These are phyloP conservation scores for Cordyceps javanica DNA, from an alignment of 2,329 filamentous ascomycete genomes.

Conservation along the genomic window DNA sequence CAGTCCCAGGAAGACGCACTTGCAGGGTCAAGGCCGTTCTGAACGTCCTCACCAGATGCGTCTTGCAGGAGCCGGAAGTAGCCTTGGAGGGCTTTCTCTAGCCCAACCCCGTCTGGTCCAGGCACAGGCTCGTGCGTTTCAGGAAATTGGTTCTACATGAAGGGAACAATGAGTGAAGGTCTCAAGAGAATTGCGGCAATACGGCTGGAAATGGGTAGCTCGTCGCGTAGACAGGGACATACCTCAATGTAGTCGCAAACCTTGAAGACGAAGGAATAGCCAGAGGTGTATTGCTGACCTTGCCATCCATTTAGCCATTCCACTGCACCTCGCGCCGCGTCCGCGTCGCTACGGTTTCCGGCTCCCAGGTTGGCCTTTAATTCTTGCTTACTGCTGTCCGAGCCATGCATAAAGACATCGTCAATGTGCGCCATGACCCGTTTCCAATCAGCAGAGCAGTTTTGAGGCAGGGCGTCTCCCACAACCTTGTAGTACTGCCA, in stretches of 20 bases:
- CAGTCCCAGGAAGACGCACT: too few relatives aligned
- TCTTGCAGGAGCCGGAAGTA: background rate
- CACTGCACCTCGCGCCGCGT: conserved; percentile 32
- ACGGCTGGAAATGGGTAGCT: background rate
- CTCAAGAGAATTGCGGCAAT: background rate
- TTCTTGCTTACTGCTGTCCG: conserved; percentile 26
- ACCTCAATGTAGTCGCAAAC: conserved; percentile 30
- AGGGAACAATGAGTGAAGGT: background rate
- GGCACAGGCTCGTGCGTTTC: background rate
- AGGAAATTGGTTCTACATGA: background rate
- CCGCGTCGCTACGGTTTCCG: conserved; percentile 36
- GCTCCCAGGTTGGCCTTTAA: conserved; percentile 38
- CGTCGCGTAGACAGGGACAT: background rate
- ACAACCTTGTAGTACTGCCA: conserved; percentile 50
- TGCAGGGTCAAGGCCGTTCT: background rate
- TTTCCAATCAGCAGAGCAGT: conserved; percentile 58
- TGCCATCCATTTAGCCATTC: conserved; percentile 28
- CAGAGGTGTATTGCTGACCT: conserved; percentile 25
- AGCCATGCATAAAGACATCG: conserved; percentile 36
- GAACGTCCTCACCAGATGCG: too few relatives aligned
- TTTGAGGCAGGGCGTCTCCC: conserved; percentile 38
- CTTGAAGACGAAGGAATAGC: conserved; percentile 29
- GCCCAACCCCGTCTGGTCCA: background rate
- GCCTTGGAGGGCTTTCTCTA: background rate
- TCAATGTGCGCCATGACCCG: conserved; percentile 43